Evolutionary conservation across 108 stramenopile genomes (phyloP).

Genomic region (Hondaea fermentalgiana): DNA sequence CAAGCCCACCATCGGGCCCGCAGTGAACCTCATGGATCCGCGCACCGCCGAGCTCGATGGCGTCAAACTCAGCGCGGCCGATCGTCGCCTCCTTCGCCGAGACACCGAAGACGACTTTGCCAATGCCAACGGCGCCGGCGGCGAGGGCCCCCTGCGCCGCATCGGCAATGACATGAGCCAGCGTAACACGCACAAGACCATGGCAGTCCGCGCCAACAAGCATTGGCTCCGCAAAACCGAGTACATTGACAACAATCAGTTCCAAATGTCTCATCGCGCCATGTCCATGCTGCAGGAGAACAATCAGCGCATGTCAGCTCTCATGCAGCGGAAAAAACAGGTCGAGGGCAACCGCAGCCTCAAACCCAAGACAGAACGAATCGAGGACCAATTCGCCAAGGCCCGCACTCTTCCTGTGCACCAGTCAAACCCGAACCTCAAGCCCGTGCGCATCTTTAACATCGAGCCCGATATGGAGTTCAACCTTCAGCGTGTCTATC

Average conservation of each 20-base stretch:
- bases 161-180: background rate
- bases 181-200: background rate
- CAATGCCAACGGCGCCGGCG: background rate
- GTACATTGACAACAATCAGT: conserved; percentile 14
- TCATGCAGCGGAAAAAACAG: background rate
- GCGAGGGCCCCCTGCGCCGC: background rate
- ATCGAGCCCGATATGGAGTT: background rate
- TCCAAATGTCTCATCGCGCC: background rate
- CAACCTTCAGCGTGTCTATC: background rate
- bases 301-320: background rate
- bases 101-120: background rate
- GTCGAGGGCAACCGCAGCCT: background rate
- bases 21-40: background rate
- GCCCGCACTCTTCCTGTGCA: background rate
- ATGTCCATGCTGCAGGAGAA: background rate
- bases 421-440: background rate
- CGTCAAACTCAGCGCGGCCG: background rate
- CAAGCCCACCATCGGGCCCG: background rate
- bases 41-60: background rate
- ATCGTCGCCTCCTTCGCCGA: background rate
- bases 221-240: conserved; percentile 17
- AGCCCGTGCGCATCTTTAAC: background rate
- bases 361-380: background rate
- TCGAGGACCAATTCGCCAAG: background rate
- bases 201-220: background rate